These are phyloP conservation scores for Quercus dentata DNA, from an alignment of 306 rosid species.

Conservation along the genomic window DNA sequence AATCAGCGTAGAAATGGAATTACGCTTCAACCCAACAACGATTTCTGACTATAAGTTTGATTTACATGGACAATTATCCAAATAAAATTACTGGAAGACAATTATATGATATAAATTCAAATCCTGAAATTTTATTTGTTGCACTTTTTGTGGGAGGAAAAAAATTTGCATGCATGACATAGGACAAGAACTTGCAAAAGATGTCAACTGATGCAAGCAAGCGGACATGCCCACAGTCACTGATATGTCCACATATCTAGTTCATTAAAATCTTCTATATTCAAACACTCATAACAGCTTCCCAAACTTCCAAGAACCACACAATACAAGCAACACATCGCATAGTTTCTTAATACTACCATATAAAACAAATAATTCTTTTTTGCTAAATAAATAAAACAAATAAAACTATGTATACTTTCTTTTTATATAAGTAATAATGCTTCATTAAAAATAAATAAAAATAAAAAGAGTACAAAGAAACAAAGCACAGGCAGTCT, in stretches of 20 bases:
- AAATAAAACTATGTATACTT: no score
- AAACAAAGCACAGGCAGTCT: no score
- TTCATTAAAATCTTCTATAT: background rate
- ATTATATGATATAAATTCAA: background rate
- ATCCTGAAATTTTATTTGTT: background rate
- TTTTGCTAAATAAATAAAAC: no score
- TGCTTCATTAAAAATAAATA: no score
- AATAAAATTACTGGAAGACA: constrained; percentile 2
- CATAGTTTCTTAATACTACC: background rate
- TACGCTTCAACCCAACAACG: background rate
- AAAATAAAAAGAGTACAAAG: no score
- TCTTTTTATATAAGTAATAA: no score
- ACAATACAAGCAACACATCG: background rate
- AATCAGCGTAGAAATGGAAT: background rate
- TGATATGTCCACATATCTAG: background rate
- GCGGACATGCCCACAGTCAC: background rate
- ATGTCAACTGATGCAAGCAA: background rate
- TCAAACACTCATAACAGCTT: background rate
- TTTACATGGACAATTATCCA: constrained; percentile 7
- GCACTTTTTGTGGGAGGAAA: no score
- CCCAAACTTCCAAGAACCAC: background rate
- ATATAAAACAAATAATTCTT: background rate
- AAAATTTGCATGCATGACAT: background rate
- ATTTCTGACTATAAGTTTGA: background rate
- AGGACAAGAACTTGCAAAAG: constrained; percentile 9